Evolutionary conservation across 257 asterid species (phyloP).

Genomic region (Solanum piurae): DNA sequence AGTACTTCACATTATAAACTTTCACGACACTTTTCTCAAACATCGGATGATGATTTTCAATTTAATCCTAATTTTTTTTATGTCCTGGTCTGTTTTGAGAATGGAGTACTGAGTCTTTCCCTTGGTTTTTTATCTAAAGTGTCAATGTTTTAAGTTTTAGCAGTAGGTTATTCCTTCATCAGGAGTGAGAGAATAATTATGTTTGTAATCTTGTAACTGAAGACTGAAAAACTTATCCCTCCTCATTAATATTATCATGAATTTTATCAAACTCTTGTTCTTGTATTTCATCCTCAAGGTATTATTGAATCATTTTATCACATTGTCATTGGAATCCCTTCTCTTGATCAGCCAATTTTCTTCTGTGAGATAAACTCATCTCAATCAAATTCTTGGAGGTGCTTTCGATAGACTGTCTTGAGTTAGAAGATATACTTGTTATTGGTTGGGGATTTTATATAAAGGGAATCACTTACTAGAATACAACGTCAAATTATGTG

Average conservation of each 20-base stretch:
- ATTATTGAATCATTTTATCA: constrained; percentile 15
- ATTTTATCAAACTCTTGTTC: constrained; percentile 9
- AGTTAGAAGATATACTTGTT: not conserved
- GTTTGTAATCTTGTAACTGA: constrained; percentile 29
- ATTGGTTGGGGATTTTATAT: constrained; percentile 13
- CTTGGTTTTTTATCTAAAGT: constrained; percentile 8
- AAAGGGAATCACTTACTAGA: constrained; percentile 31
- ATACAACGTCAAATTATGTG: constrained; percentile 5
- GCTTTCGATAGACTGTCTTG: not conserved
- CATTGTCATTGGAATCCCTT: constrained; percentile 12
- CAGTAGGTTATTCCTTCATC: constrained; percentile 28
- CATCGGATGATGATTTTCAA: too few relatives aligned
- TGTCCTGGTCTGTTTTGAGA: constrained; percentile 2
- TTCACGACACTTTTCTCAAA: too few relatives aligned
- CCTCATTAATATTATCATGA: constrained; percentile 10
- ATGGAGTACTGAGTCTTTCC: not conserved
- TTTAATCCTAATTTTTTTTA: not conserved
- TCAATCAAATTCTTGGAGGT: constrained; percentile 5
- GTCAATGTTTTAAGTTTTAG: constrained; percentile 11
- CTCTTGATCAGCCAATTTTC: not conserved
- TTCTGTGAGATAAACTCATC: constrained; percentile 30
- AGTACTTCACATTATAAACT: too few relatives aligned
- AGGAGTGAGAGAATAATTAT: constrained; percentile 2
- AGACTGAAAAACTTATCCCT: constrained; percentile 18
- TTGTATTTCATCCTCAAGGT: constrained; percentile 25